Conservation (phyloP, 2,329 filamentous ascomycete genomes). For the Pyrenophora seminiperda region DNA sequence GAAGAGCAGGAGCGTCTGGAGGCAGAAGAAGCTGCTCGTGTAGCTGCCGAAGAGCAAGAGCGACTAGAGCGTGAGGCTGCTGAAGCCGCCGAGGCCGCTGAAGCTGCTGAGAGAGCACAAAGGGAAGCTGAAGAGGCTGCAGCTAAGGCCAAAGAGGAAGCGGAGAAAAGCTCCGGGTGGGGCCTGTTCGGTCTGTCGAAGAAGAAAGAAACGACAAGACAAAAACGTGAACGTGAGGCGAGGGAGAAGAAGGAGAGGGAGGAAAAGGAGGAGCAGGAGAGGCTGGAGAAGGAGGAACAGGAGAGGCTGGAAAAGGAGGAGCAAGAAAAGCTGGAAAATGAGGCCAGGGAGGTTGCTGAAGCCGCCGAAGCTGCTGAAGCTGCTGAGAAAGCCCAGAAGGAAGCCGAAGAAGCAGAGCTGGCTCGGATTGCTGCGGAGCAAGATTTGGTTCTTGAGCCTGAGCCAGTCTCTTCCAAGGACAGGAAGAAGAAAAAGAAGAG, state of each 20-base stretch:
- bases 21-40: constrained; percentile 27
- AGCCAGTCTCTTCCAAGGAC: constrained; percentile 29
- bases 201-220: constrained; percentile 46
- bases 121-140: constrained; percentile 25
- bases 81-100: constrained; percentile 17
- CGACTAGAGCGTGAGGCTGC: background rate
- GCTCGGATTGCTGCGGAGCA: constrained; percentile 45
- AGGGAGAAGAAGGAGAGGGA: constrained; percentile 29
- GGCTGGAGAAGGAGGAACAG: constrained; percentile 34
- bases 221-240: constrained; percentile 37
- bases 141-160: constrained; percentile 24
- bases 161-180: constrained; percentile 34
- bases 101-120: constrained; percentile 29
- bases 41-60: constrained; percentile 1
- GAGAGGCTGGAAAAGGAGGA: constrained; percentile 43
- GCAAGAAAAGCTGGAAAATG: constrained; percentile 35
- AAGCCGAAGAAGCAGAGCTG: constrained; percentile 30
- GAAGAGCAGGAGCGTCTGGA: constrained; percentile 36
- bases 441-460: constrained; percentile 29
- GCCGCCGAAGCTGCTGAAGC: constrained; percentile 22
- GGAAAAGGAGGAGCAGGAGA: constrained; percentile 37
- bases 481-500: constrained; percentile 48
- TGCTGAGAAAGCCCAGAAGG: constrained; percentile 30
- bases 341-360: constrained; percentile 38
- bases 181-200: constrained; percentile 22